phyloP scores from a whole-genome alignment of 2,329 filamentous ascomycete genomes.

The Hymenoscyphus occultus region DNA sequence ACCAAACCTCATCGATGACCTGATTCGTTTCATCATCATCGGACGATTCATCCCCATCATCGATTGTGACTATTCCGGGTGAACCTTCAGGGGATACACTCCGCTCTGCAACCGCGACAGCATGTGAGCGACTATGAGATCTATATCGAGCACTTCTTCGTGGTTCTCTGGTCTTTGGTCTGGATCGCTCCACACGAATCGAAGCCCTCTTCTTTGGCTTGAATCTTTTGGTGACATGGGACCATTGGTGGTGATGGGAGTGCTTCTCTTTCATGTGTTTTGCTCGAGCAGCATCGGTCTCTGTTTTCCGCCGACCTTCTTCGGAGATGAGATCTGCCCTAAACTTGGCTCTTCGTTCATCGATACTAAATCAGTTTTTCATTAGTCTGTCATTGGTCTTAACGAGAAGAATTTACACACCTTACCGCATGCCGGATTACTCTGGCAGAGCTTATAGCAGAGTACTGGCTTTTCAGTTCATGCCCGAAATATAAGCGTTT shows the following conservation, averaged over 20 bases:
- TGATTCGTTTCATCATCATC: constrained; percentile 41
- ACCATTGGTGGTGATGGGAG: not conserved
- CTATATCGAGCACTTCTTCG: constrained; percentile 30
- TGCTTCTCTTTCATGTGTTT: constrained; percentile 5
- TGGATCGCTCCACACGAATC: not conserved
- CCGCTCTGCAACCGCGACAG: not conserved
- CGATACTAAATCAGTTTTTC: constrained; percentile 10
- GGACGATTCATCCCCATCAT: constrained; percentile 13
- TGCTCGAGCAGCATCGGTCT: not conserved
- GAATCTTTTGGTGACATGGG: constrained; percentile 7
- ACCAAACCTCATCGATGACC: constrained; percentile 59
- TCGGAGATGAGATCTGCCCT: constrained; percentile 14
- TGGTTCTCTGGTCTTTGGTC: not conserved
- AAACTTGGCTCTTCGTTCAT: constrained; percentile 19
- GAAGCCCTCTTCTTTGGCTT: constrained; percentile 9
- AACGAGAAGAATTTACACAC: no score
- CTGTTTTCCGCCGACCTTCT: constrained; percentile 7
- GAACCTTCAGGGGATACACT: not conserved
- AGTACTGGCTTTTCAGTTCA: constrained; percentile 8
- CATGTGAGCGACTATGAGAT: constrained; percentile 36
- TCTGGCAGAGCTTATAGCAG: constrained; percentile 17
- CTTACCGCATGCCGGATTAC: constrained; percentile 16
- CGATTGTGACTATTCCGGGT: not conserved
- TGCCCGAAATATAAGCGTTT: not conserved
- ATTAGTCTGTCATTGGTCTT: no score